Evolutionary conservation across 176 grass and related monocot genomes (phyloP).

Genomic region (Olyra latifolia): DNA sequence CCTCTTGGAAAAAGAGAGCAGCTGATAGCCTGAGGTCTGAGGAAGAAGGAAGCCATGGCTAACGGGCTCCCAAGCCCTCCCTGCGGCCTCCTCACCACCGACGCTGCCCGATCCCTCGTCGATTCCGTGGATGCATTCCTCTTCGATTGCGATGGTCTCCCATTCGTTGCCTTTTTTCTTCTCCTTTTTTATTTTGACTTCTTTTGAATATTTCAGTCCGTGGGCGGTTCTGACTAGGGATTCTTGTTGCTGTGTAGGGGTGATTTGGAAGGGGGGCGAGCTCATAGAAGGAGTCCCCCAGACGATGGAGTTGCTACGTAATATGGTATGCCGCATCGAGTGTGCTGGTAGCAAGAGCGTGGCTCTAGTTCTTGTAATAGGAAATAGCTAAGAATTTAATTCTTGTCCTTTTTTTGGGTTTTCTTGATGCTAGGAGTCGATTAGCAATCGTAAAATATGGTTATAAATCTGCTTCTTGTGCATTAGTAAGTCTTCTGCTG

Average conservation of each 20-base stretch:
- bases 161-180: neutral
- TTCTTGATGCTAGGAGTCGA: neutral
- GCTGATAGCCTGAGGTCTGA: too few relatives aligned
- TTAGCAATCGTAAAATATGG: neutral
- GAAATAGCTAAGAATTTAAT: neutral
- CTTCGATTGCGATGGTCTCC: slow-evolving; percentile 86
- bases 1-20: too few relatives aligned
- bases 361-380: neutral
- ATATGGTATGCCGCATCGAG: slow-evolving; percentile 45
- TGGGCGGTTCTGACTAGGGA: neutral
- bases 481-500: too few relatives aligned
- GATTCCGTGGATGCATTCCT: slow-evolving; percentile 82
- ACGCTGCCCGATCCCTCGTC: slow-evolving; percentile 61
- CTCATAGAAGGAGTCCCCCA: slow-evolving; percentile 79
- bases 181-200: neutral
- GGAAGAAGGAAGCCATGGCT: slow-evolving; percentile 18
- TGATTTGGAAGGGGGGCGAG: slow-evolving; percentile 94
- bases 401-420: neutral
- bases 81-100: slow-evolving; percentile 44
- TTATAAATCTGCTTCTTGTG: neutral
- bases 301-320: slow-evolving; percentile 64
- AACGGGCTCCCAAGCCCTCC: slow-evolving; percentile 16
- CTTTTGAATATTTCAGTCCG: neutral
- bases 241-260: slow-evolving; percentile 46
- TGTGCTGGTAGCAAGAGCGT: neutral